These are phyloP conservation scores for Pharus latifolius DNA, from an alignment of 176 grass and related monocot genomes.

Conservation along the genomic window DNA sequence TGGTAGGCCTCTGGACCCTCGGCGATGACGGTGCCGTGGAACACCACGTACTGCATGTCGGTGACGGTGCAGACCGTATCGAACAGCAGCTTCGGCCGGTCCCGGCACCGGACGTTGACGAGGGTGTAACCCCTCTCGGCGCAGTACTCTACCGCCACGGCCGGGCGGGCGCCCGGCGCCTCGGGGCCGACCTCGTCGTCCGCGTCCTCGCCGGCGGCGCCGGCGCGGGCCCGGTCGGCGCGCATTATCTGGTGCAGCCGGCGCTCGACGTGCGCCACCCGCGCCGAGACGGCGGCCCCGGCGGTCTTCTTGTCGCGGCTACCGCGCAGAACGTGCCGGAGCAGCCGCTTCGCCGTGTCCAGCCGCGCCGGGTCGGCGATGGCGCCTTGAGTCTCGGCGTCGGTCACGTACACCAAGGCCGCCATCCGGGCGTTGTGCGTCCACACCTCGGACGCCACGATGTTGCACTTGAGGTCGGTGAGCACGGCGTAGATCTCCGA, in stretches of 20 bases:
- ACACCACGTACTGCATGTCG: slow-evolving; percentile 84
- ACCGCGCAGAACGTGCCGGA: slow-evolving; percentile 60
- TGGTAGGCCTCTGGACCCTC: slow-evolving; percentile 72
- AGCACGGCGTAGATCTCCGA: slow-evolving; percentile 91
- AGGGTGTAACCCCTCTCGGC: slow-evolving; percentile 67
- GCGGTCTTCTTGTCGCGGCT: slow-evolving; percentile 30
- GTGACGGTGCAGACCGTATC: slow-evolving; percentile 91
- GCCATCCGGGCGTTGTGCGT: slow-evolving; percentile 72
- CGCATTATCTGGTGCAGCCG: slow-evolving; percentile 88
- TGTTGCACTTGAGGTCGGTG: slow-evolving; percentile 62
- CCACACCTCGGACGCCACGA: slow-evolving; percentile 79
- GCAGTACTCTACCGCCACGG: slow-evolving; percentile 59
- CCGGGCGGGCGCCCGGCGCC: neutral
- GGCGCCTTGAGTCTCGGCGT: slow-evolving; percentile 25
- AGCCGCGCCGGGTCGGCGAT: slow-evolving; percentile 48
- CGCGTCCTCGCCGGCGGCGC: neutral
- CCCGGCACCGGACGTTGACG: slow-evolving; percentile 64
- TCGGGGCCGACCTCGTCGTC: neutral
- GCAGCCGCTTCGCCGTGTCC: slow-evolving; percentile 41
- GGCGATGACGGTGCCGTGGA: slow-evolving; percentile 73
- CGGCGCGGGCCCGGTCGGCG: slow-evolving; percentile 12
- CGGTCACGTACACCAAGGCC: slow-evolving; percentile 62
- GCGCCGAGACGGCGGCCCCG: slow-evolving; percentile 17
- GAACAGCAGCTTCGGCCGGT: slow-evolving; percentile 74
- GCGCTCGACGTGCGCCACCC: slow-evolving; percentile 37